These are phyloP conservation scores for Ramalina intermedia DNA, from an alignment of 495 filamentous ascomycete species.

Conservation along the genomic window DNA sequence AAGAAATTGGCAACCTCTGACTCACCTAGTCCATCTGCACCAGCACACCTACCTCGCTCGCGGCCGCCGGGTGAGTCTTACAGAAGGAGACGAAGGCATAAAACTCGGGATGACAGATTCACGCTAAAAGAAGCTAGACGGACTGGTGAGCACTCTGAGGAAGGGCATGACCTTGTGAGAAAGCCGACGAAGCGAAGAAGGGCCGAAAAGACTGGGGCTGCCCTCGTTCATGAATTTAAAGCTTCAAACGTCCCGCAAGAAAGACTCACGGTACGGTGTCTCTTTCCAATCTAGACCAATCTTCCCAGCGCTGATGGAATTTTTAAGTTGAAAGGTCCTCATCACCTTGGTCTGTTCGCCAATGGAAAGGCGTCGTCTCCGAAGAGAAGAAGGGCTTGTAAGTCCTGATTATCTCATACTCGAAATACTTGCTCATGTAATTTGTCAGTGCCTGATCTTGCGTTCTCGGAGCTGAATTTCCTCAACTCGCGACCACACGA, in stretches of 20 bases:
- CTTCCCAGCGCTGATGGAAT: slow-evolving; percentile 6
- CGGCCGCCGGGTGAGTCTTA: slow-evolving; percentile 23
- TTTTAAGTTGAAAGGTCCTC: slow-evolving; percentile 32
- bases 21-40: not conserved
- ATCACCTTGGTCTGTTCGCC: slow-evolving; percentile 49
- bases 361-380: slow-evolving; percentile 54
- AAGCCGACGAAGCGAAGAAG: slow-evolving; percentile 26
- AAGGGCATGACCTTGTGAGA: slow-evolving; percentile 21
- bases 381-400: slow-evolving; percentile 32
- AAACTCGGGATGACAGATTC: slow-evolving; percentile 43
- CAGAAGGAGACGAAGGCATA: slow-evolving; percentile 44
- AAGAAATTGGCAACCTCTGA: not conserved
- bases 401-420: slow-evolving; percentile 6
- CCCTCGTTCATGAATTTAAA: slow-evolving; percentile 46
- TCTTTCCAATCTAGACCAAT: not conserved
- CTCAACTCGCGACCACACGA: slow-evolving; percentile 26
- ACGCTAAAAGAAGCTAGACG: slow-evolving; percentile 23
- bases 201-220: slow-evolving; percentile 26
- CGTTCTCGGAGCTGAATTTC: slow-evolving; percentile 56
- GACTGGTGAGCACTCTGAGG: slow-evolving; percentile 28
- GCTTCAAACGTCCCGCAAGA: slow-evolving; percentile 47
- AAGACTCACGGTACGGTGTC: slow-evolving; percentile 44
- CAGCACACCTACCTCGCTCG: not conserved
- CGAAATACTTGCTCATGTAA: not conserved
- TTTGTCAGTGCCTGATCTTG: slow-evolving; percentile 42